Conservation (phyloP, 192 early-diverging fungal genomes). For the Radiomyces spectabilis region DNA sequence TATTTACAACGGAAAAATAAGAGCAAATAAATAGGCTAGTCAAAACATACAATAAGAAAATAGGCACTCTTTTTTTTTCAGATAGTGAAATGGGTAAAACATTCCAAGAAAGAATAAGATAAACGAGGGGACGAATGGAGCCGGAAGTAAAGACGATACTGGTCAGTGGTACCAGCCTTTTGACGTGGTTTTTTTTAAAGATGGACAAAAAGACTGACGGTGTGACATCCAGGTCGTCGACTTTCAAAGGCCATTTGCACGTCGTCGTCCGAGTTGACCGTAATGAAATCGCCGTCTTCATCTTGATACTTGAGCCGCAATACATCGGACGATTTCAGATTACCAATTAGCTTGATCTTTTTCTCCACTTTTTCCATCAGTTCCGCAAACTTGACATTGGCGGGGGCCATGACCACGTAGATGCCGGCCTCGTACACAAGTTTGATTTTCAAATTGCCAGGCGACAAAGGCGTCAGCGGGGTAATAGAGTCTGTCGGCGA, state of each 20-base stretch:
- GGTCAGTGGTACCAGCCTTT: too few relatives aligned
- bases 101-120: too few relatives aligned
- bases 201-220: constrained; percentile 48
- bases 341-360: constrained; percentile 80
- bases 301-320: constrained; percentile 83
- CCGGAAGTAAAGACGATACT: too few relatives aligned
- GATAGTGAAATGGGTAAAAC: too few relatives aligned
- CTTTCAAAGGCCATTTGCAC: constrained; percentile 88
- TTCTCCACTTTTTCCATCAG: constrained; percentile 78
- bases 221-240: constrained; percentile 30
- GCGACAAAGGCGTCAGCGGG: too few relatives aligned
- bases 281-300: constrained; percentile 88
- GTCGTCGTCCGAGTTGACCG: constrained; percentile 84
- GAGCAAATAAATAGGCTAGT: too few relatives aligned
- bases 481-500: too few relatives aligned
- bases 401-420: constrained; percentile 83
- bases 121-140: too few relatives aligned
- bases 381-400: constrained; percentile 66
- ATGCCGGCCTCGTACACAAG: constrained; percentile 85
- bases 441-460: constrained; percentile 64
- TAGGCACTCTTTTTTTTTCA: too few relatives aligned
- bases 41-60: too few relatives aligned
- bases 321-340: constrained; percentile 45
- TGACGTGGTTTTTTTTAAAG: too few relatives aligned
- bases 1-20: too few relatives aligned